Evolutionary conservation across 83 land plant species (phyloP).

Genomic region (Isoetes engelmannii): DNA sequence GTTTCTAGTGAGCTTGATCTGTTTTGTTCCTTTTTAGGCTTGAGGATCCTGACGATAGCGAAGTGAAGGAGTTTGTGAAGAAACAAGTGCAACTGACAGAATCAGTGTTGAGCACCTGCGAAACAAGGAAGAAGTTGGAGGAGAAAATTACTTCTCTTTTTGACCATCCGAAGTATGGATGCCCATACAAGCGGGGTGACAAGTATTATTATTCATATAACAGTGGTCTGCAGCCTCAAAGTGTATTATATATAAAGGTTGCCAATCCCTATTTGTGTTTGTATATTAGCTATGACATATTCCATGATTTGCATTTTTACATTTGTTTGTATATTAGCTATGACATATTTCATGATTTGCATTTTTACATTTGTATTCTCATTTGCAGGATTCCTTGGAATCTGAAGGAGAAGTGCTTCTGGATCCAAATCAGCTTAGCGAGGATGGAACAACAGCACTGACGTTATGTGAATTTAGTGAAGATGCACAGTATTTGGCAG

Average conservation of each 20-base stretch:
- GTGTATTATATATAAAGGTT: slow-evolving; percentile 84
- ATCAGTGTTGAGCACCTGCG: slow-evolving; percentile 51
- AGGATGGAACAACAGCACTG: slow-evolving; percentile 86
- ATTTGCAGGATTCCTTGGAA: slow-evolving; percentile 57
- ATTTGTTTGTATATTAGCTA: background rate
- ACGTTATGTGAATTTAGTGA: slow-evolving; percentile 44
- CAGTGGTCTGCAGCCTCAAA: slow-evolving; percentile 82
- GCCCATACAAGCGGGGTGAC: slow-evolving; percentile 64
- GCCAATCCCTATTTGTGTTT: background rate
- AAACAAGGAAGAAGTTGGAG: slow-evolving; percentile 49
- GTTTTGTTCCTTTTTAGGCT: slow-evolving; percentile 20
- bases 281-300: background rate
- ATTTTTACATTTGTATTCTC: slow-evolving; percentile 4
- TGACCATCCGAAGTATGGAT: slow-evolving; percentile 64
- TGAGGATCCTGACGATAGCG: slow-evolving; percentile 53
- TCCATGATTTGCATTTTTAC: background rate
- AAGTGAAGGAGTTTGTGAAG: slow-evolving; percentile 73
- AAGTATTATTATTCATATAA: slow-evolving; percentile 84
- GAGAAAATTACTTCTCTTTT: slow-evolving; percentile 50
- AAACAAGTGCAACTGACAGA: slow-evolving; percentile 61
- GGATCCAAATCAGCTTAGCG: slow-evolving; percentile 83
- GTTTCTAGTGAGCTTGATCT: slow-evolving; percentile 1
- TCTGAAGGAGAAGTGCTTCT: slow-evolving; percentile 72
- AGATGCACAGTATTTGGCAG: slow-evolving; percentile 79
- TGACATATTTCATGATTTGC: background rate